phyloP scores from a whole-genome alignment of 2,329 filamentous ascomycete genomes.

The Trichoderma koningii region DNA sequence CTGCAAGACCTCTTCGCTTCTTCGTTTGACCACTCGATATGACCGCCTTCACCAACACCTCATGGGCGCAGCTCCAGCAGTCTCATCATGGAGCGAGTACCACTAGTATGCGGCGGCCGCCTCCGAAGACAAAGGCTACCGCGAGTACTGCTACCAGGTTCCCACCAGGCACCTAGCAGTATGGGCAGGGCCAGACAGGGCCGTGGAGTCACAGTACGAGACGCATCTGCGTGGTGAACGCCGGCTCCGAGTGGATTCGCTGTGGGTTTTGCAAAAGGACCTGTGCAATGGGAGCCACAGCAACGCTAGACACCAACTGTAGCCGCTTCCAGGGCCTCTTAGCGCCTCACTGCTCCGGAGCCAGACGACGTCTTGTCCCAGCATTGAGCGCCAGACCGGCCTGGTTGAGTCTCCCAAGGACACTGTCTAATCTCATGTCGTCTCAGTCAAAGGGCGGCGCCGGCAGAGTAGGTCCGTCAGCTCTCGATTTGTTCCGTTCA shows the following conservation, averaged over 20 bases:
- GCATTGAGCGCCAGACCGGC: slow-evolving; percentile 4
- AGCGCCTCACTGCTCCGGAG: slow-evolving; percentile 25
- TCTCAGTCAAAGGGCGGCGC: slow-evolving; percentile 12
- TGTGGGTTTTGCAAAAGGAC: slow-evolving; percentile 36
- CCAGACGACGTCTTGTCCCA: slow-evolving; percentile 18
- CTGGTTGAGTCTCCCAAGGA: slow-evolving; percentile 12
- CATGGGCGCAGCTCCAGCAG: background rate
- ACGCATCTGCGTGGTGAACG: slow-evolving; percentile 22
- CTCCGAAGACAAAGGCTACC: background rate
- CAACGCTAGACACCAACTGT: slow-evolving; percentile 32
- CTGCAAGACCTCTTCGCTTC: background rate
- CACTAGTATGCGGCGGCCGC: slow-evolving; percentile 12
- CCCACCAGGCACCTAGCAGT: background rate
- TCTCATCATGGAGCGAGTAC: slow-evolving; percentile 3
- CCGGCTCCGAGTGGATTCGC: slow-evolving; percentile 25
- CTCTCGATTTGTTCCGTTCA: slow-evolving; percentile 10
- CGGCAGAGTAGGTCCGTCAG: slow-evolving; percentile 18
- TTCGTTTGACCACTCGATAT: background rate
- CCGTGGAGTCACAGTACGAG: slow-evolving; percentile 12
- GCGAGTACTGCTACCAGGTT: background rate
- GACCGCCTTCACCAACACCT: background rate
- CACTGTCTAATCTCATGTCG: slow-evolving; percentile 10
- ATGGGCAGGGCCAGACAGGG: background rate
- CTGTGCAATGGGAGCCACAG: slow-evolving; percentile 28
- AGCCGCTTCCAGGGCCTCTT: slow-evolving; percentile 29